Conservation (phyloP, 257 asterid genomes). For the Ilex asprella region DNA sequence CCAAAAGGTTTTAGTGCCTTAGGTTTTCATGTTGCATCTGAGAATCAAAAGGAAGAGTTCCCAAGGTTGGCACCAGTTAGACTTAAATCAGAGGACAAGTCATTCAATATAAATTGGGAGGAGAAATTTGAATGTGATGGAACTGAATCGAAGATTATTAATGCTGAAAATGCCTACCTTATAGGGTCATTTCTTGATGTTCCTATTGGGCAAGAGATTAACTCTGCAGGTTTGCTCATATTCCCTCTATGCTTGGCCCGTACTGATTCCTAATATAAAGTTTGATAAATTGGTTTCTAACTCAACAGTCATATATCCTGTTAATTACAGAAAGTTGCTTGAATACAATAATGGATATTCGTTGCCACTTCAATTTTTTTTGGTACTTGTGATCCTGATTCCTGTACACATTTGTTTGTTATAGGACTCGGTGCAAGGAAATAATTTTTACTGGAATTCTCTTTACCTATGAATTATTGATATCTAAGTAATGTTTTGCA, state of each 20-base stretch:
- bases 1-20: slow-evolving; percentile 45
- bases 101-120: slow-evolving; percentile 79
- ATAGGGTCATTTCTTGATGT: slow-evolving; percentile 96
- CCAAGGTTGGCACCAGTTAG: slow-evolving; percentile 90
- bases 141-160: slow-evolving; percentile 44
- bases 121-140: slow-evolving; percentile 75
- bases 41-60: slow-evolving; percentile 75
- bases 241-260: background rate
- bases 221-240: slow-evolving; percentile 45
- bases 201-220: slow-evolving; percentile 90
- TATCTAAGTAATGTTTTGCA: too few relatives aligned
- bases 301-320: background rate
- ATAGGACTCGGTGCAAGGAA: too few relatives aligned
- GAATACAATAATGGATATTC: background rate
- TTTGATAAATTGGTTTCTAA: background rate
- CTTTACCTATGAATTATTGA: too few relatives aligned
- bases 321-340: background rate
- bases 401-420: too few relatives aligned
- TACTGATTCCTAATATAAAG: background rate
- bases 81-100: slow-evolving; percentile 80
- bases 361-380: background rate
- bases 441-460: too few relatives aligned
- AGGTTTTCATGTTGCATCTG: slow-evolving; percentile 47
- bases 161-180: slow-evolving; percentile 57
- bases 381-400: too few relatives aligned